Evolutionary conservation across 1,139 yeast genomes (phyloP).

Genomic region (Taphrina betulina): DNA sequence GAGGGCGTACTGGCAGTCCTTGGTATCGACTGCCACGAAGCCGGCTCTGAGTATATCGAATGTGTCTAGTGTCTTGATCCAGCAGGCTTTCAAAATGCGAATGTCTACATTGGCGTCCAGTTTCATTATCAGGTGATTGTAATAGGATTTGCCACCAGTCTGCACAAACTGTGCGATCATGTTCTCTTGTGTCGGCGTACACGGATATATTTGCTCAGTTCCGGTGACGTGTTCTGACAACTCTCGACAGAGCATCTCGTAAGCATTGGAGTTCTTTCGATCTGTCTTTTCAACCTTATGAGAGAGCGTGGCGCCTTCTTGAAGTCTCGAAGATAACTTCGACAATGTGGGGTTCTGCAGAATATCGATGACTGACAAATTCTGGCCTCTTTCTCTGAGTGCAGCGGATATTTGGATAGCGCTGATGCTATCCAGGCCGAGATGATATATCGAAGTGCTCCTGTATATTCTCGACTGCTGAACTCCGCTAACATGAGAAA

Average conservation of each 20-base stretch:
- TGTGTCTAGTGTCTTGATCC: slow-evolving; percentile 32
- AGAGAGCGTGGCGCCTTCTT: not conserved
- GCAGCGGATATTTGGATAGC: slow-evolving; percentile 36
- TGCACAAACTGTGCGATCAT: slow-evolving; percentile 37
- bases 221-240: not conserved
- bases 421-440: slow-evolving; percentile 40
- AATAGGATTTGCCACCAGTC: slow-evolving; percentile 36
- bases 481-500: slow-evolving; percentile 34
- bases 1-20: slow-evolving; percentile 36
- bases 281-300: not conserved
- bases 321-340: not conserved
- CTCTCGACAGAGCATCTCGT: slow-evolving; percentile 1
- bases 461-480: slow-evolving; percentile 4
- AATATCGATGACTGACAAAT: slow-evolving; percentile 36
- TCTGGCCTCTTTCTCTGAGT: slow-evolving; percentile 14
- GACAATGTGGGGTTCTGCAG: slow-evolving; percentile 32
- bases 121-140: slow-evolving; percentile 36
- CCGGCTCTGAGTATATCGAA: slow-evolving; percentile 39
- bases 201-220: slow-evolving; percentile 33
- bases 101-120: slow-evolving; percentile 27
- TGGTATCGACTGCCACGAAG: slow-evolving; percentile 33
- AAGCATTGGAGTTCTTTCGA: not conserved
- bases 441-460: slow-evolving; percentile 34
- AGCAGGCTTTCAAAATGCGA: slow-evolving; percentile 19
- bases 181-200: slow-evolving; percentile 39